Base-by-base conservation (phyloP, 2,329 filamentous ascomycete genomes). In the Neofusicoccum laricinum region DNA sequence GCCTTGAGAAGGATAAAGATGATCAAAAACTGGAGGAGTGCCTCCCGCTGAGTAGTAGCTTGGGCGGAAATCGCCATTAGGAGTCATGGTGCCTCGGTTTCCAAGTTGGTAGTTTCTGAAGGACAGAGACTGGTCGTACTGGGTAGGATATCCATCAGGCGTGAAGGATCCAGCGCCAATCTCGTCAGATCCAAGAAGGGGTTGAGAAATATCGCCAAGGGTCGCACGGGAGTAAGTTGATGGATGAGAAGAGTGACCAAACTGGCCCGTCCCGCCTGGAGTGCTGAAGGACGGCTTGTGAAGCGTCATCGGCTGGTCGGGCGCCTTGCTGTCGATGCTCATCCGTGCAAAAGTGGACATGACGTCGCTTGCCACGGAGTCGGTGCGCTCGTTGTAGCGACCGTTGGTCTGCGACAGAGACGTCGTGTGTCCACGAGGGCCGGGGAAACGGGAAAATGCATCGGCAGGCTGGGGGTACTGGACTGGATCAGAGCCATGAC, bases 331-430 rank as follows among this genome's bases (percentile, higher is more conserved):
- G 14, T 77, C 73, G 19, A 75, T 69, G 40, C 71, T 75, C 45
- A 76, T 63, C 21, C 76, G 72, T 32, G 69, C 68, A 12, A 80
- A 70, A 15, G 75, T 70, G 10, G 74, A 68, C n/a, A 74, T 68
- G 12, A 75, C 71, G 38, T 80, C 77, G 64, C 76, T 77, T 32
- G 75, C 71, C 46, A 77, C 73, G 1, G 74, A 77, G 15, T 73
- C 74, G 62, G 75, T 75, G n/a, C 77, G 76, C 45, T 77, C 76
- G 41, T 71, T 74, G 55, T 72, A 76, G 10, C 77, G 73, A 15
- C 75, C 75, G 66, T 80, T 82, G 49, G 77, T 73, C 66, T 84
- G 81, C 14, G 82, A 80, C 65, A 83, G 81, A 0, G 85, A 84
- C 5, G 78, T 71, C 2, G 80, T 78, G 38, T 81, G 80, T 34